phyloP scores from a whole-genome alignment of 768 basidiomycete genomes.

The Roridomyces roridus region DNA sequence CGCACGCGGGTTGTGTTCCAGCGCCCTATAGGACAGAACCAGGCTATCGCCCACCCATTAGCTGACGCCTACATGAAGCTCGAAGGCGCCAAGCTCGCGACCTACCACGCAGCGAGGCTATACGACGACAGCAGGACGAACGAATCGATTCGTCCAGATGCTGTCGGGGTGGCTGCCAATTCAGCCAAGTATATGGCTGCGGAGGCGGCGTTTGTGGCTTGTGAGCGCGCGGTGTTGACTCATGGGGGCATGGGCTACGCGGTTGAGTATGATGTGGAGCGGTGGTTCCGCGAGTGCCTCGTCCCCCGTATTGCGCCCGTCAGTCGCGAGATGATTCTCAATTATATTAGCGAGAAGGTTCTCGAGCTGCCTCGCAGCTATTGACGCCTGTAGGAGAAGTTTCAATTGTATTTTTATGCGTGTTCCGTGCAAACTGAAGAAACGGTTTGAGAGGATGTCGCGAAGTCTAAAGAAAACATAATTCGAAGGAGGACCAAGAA shows the following conservation, averaged over 20 bases:
- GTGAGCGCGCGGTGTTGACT: slow-evolving; percentile 17
- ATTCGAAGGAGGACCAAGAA: too few species aligned
- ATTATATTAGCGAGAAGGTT: slow-evolving; percentile 18
- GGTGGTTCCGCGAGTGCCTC: slow-evolving; percentile 23
- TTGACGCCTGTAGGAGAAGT: too few species aligned
- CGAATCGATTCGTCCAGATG: background rate
- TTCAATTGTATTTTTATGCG: too few species aligned
- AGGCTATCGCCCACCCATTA: slow-evolving; percentile 23
- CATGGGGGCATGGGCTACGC: slow-evolving; percentile 28
- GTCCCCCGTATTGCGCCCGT: slow-evolving; percentile 28
- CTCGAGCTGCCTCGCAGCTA: slow-evolving; percentile 18
- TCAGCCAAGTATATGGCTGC: slow-evolving; percentile 26
- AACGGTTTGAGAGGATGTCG: too few species aligned
- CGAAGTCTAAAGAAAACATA: too few species aligned
- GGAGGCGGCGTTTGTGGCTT: slow-evolving; percentile 26
- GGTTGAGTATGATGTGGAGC: slow-evolving; percentile 24
- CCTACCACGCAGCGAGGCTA: slow-evolving; percentile 23
- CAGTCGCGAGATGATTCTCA: slow-evolving; percentile 27
- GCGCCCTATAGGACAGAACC: slow-evolving; percentile 25
- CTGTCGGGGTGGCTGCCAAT: slow-evolving; percentile 21
- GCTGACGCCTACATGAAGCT: slow-evolving; percentile 22
- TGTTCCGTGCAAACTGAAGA: too few species aligned
- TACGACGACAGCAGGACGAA: slow-evolving; percentile 20
- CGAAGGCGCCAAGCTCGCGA: slow-evolving; percentile 22
- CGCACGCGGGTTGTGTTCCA: slow-evolving; percentile 19